Evolutionary conservation across 805 yeast species (phyloP).

Genomic region (Hanseniaspora pseudoguilliermondii): DNA sequence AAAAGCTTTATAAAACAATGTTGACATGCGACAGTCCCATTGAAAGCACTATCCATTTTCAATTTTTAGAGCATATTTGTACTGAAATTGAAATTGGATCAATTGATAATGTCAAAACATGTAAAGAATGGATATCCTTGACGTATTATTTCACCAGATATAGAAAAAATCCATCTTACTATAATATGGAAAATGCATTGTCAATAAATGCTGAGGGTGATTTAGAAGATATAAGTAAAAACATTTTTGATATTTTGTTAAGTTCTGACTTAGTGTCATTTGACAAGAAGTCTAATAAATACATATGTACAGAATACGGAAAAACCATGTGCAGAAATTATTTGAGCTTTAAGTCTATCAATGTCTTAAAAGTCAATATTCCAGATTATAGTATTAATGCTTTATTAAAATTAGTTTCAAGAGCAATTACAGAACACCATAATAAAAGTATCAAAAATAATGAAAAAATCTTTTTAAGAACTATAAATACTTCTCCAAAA

Average conservation of each 20-base stretch:
- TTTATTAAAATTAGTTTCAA: constrained; percentile 24
- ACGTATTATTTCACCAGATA: constrained; percentile 40
- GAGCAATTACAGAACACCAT: constrained; percentile 32
- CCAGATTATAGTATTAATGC: constrained; percentile 16
- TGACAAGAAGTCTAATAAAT: constrained; percentile 12
- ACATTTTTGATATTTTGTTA: constrained; percentile 26
- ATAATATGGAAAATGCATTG: constrained; percentile 25
- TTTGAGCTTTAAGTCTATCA: constrained; percentile 34
- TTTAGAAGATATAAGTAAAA: constrained; percentile 26
- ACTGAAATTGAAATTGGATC: constrained; percentile 36
- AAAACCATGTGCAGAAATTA: constrained; percentile 39
- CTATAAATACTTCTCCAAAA: constrained; percentile 31
- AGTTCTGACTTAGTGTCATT: constrained; percentile 24
- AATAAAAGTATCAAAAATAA: constrained; percentile 30
- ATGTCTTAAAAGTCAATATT: constrained; percentile 22
- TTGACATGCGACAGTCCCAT: constrained; percentile 33
- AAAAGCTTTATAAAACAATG: constrained; percentile 31
- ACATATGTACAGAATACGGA: constrained; percentile 33
- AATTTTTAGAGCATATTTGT: constrained; percentile 31
- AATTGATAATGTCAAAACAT: constrained; percentile 28
- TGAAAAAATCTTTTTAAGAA: constrained; percentile 35
- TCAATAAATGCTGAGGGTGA: constrained; percentile 20
- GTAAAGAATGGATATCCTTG: constrained; percentile 35
- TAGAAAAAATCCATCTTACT: constrained; percentile 30
- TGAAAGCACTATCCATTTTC: constrained; percentile 36